Conservation (phyloP, 768 basidiomycete species). For the Lentinula sp. region DNA sequence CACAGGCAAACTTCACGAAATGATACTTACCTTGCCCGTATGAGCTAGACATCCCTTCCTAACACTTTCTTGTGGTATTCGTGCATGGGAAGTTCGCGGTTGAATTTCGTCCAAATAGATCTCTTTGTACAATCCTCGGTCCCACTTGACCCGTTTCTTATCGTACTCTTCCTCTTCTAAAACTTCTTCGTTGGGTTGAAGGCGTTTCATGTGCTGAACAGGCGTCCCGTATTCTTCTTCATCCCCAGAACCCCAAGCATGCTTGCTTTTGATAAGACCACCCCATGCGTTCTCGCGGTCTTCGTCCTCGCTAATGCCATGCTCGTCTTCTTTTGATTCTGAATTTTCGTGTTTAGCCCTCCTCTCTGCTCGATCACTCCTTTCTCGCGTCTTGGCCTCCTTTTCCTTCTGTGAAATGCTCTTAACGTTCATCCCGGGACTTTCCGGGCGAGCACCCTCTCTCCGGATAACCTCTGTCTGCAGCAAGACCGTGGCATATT, state of each 20-base stretch:
- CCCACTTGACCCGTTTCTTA: conserved; percentile 71
- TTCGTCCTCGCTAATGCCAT: conserved; percentile 14
- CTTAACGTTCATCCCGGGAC: conserved; percentile 68
- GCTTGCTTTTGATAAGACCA: conserved; percentile 20
- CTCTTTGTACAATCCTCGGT: conserved; percentile 56
- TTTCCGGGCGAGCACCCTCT: conserved; percentile 68
- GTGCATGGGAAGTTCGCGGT: conserved; percentile 36
- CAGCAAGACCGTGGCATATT: conserved; percentile 50
- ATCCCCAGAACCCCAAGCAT: conserved; percentile 69
- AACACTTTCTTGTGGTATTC: conserved; percentile 31
- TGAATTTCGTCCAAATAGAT: conserved; percentile 61
- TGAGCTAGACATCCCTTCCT: conserved; percentile 65
- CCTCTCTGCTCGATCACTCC: conserved; percentile 55
- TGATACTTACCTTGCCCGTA: conserved; percentile 52
- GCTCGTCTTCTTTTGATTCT: conserved; percentile 22
- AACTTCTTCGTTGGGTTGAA: conserved; percentile 29
- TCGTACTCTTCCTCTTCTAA: conserved; percentile 23
- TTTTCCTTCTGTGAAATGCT: conserved; percentile 62
- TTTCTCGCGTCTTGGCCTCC: conserved; percentile 50
- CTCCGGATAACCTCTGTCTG: conserved; percentile 68
- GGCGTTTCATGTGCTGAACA: conserved; percentile 35
- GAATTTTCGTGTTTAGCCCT: conserved; percentile 40
- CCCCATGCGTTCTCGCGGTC: conserved; percentile 10
- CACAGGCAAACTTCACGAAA: neutral
- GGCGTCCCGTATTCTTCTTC: conserved; percentile 79